Conservation (phyloP, 805 yeast genomes). For the Schwanniomyces occidentalis region DNA sequence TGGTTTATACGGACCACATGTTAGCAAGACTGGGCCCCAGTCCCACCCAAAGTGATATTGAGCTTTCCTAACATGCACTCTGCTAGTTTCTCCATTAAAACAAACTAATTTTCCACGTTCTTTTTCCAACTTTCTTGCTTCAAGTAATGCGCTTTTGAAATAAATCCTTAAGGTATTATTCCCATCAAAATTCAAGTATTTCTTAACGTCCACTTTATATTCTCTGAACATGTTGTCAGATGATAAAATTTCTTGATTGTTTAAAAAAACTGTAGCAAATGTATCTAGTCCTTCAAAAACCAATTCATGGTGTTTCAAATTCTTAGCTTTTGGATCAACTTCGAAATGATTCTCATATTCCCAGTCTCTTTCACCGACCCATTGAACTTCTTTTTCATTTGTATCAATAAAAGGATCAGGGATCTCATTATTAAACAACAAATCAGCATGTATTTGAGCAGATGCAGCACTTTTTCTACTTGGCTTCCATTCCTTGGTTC, state of each 20-base stretch:
- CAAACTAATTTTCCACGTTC: slow-evolving; percentile 26
- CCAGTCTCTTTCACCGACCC: slow-evolving; percentile 54
- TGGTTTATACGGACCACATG: slow-evolving; percentile 47
- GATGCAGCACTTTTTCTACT: slow-evolving; percentile 5
- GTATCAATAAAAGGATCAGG: slow-evolving; percentile 47
- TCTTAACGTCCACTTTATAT: slow-evolving; percentile 28
- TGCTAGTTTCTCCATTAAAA: slow-evolving; percentile 45
- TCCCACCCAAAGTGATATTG: slow-evolving; percentile 61
- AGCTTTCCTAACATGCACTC: slow-evolving; percentile 50
- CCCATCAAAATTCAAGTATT: slow-evolving; percentile 12
- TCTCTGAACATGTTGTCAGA: slow-evolving; percentile 47
- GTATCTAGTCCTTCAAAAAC: slow-evolving; percentile 48
- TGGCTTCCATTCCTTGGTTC: slow-evolving; percentile 5
- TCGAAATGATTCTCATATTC: slow-evolving; percentile 36
- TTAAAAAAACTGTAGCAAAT: slow-evolving; percentile 40
- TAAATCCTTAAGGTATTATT: slow-evolving; percentile 32
- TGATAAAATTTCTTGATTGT: slow-evolving; percentile 32
- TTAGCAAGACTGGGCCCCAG: slow-evolving; percentile 51
- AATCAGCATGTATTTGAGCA: slow-evolving; percentile 42
- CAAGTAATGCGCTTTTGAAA: slow-evolving; percentile 39
- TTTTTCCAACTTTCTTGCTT: slow-evolving; percentile 33
- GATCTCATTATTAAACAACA: slow-evolving; percentile 36
- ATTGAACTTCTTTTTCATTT: slow-evolving; percentile 47
- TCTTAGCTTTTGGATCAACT: neutral
- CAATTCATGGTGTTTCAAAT: slow-evolving; percentile 23